Base-by-base conservation (phyloP, 305 asterid species). In the Andrographis paniculata region DNA sequence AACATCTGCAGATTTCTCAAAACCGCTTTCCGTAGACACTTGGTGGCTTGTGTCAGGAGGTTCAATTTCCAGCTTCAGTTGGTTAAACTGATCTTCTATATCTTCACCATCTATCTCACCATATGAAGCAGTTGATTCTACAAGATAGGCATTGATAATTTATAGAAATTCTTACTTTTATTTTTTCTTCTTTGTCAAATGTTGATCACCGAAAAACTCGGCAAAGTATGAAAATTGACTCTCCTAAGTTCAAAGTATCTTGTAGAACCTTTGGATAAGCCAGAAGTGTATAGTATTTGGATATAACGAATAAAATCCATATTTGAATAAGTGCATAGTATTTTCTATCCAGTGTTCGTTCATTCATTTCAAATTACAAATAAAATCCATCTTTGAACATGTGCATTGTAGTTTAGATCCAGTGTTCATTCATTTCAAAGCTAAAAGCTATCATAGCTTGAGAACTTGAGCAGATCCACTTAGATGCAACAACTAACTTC, bases 41-140 rank as follows among this genome's bases (percentile, higher is more conserved):
- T 56, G 47, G 17, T 48, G n/a, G n/a, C n/a, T n/a, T n/a, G n/a
- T 55, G 14, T 33, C 49, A 49, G 53, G 77, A 36, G 56, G 50
- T 40, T 28, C 42, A 19, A 80, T 55, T 49, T 78, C 84, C 53
- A 59, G 55, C 76, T 78, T 79, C 64, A 83, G 77, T 54, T 65
- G 37, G 42, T 58, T 61, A 24, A 83, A 69, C 69, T 87, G 94
- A 52, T 68, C 76, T 71, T 80, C 94, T 23, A 83, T 33, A 50
- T 76, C 93, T 61, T 77, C 87, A 46, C 80, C 96, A 38, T 68
- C 71, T 39, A 61, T 57, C 47, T 58, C 77, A 33, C 65, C 63
- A 59, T 40, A 46, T 44, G 67, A 63, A 18, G 71, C 46, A 45
- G 55, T 52, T 58, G 72, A 50, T 50, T 61, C 94, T 79, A 66